Evolutionary conservation across 2,329 filamentous ascomycete species (phyloP), one percentile per base, ranked within the genome.

Genomic region (Colletotrichum brevisporum): DNA sequence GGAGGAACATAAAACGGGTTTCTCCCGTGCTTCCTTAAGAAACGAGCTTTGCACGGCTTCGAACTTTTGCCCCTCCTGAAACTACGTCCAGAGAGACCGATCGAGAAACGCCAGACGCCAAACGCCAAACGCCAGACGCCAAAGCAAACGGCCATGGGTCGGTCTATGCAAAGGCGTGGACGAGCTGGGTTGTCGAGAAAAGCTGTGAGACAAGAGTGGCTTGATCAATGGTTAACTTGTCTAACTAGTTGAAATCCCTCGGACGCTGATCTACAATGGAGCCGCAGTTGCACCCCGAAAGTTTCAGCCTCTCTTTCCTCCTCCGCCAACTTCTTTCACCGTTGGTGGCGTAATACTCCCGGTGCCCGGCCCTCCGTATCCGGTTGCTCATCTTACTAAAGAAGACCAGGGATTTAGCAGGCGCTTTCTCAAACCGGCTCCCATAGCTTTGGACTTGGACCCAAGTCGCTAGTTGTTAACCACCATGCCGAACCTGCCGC

Each of bases 61-160:
- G 51, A 53, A 18, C 8, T 36, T 53, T 31, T 53, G 51, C 24
- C 47, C 36, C 51, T 31, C 51, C 51, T 53, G 51, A 53, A 53
- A 53, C 51, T 12, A 16, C 31, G 51, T 53, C 51, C 26, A 31
- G 16, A 53, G 51, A 53, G 15, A 53, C 24, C 6, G 24, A 53
- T 53, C 15, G 24, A 18, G 13, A 53, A 53, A 53, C 51, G 51
- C 51, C 51, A 53, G 9, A 53, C 51, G 51, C 21, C 51, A 53
- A 18, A 15, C 21, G 18, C n/a, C 12, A 21, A 50, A 24, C 21
- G 18, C 47, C 47, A 13, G 3, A 50, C n/a, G n/a, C 10, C 10
- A 50, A 50, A 9, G 21, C 12, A 50, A 24, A 24, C 21, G n/a
- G 18, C 8, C 24, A 50, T 53, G 26, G 51, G 9, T 53, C 51